These are phyloP conservation scores for Ilex asprella DNA, from an alignment of 257 asterid genomes.

Conservation along the genomic window DNA sequence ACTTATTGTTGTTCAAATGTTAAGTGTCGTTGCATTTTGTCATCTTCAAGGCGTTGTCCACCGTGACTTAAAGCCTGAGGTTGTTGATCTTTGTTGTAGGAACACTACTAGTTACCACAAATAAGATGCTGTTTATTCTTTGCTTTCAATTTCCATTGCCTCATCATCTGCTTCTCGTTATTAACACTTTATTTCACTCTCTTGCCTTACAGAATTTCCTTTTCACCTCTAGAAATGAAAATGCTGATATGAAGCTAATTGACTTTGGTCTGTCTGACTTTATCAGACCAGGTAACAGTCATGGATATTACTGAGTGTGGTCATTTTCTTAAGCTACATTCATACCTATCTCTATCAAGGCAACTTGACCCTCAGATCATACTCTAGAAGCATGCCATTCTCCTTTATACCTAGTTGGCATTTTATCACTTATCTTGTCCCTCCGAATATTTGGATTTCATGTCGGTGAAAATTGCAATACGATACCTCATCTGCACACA, in stretches of 20 bases:
- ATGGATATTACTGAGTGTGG: neutral
- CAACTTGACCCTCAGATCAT: too few relatives aligned
- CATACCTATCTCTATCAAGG: too few relatives aligned
- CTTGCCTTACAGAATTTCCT: constrained; percentile 61
- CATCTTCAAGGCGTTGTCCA: constrained; percentile 99
- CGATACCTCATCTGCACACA: too few relatives aligned
- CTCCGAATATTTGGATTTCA: too few relatives aligned
- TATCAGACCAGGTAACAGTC: constrained; percentile 69
- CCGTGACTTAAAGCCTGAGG: constrained; percentile 99
- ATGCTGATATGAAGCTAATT: constrained; percentile 88
- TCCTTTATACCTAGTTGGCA: too few relatives aligned
- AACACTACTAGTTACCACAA: too few relatives aligned
- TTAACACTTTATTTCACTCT: constrained; percentile 18
- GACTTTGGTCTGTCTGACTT: constrained; percentile 98
- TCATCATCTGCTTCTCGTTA: constrained; percentile 2
- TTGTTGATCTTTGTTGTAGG: constrained; percentile 10
- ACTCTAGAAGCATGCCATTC: too few relatives aligned
- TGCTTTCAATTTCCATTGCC: constrained; percentile 11
- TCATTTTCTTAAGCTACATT: too few relatives aligned
- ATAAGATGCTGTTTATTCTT: neutral
- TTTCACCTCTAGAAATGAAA: constrained; percentile 81
- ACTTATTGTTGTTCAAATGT: constrained; percentile 76
- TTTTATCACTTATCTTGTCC: too few relatives aligned
- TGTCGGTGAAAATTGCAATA: too few relatives aligned
- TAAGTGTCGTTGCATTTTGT: constrained; percentile 89